Percentiles rank a stretch among this genome's conserved stretches.
These are phyloP conservation scores for Penicillium desertorum DNA, from an alignment of 495 filamentous ascomycete genomes.

Conservation along the genomic window DNA sequence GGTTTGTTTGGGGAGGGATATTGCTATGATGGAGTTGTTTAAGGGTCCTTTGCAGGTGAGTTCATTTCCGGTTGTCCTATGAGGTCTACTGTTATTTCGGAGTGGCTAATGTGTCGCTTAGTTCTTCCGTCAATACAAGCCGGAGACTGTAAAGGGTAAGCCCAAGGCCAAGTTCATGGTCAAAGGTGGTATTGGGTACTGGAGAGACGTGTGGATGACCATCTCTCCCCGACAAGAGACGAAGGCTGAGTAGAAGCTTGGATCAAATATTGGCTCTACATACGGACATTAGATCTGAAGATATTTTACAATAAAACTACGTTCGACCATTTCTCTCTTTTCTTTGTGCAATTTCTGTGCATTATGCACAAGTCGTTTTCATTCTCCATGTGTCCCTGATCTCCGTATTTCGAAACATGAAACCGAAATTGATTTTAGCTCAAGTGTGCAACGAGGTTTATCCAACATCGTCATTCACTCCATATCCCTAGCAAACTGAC, in stretches of 20 bases:
- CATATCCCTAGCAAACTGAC: too few species aligned
- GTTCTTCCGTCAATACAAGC: constrained; percentile 43
- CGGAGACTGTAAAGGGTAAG: constrained; percentile 31
- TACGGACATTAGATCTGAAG: neutral
- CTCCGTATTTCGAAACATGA: too few species aligned
- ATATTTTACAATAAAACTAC: neutral
- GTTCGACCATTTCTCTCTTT: neutral
- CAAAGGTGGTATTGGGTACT: constrained; percentile 51
- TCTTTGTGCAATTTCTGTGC: too few species aligned
- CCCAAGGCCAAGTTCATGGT: constrained; percentile 40
- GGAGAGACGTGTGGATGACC: constrained; percentile 48
- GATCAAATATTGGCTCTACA: neutral
- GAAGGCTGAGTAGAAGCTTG: neutral
- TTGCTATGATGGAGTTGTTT: constrained; percentile 59
- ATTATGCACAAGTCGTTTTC: too few species aligned
- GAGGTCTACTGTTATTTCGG: neutral
- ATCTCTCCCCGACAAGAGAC: constrained; percentile 33
- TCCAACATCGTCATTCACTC: too few species aligned
- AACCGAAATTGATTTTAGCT: too few species aligned
- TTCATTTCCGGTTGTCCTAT: constrained; percentile 1
- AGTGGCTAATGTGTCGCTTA: constrained; percentile 17
- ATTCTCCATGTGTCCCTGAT: too few species aligned
- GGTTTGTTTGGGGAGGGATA: constrained; percentile 53
- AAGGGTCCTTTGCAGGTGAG: constrained; percentile 51
- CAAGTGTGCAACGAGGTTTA: too few species aligned